Percentiles rank a stretch among this genome's conserved stretches.
These are phyloP conservation scores for Silene uniflora DNA, from an alignment of 148 eudicot genomes.

Conservation along the genomic window DNA sequence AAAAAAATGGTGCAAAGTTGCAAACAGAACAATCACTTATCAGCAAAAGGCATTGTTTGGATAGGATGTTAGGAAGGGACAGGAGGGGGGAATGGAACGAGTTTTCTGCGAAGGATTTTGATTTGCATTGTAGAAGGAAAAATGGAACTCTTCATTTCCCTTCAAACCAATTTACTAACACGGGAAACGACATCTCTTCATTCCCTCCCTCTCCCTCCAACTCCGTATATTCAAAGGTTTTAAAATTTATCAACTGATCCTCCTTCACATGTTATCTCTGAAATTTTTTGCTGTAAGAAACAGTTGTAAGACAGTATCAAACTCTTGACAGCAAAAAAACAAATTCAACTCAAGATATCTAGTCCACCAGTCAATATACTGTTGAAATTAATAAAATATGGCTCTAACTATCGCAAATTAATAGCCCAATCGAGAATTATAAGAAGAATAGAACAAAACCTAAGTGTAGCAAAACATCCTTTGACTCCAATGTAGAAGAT, in stretches of 20 bases:
- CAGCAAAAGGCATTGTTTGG: background rate
- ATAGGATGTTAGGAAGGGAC: too few species aligned
- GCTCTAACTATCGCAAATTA: background rate
- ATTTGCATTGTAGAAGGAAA: too few species aligned
- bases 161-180: too few species aligned
- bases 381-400: background rate
- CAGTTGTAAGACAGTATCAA: background rate
- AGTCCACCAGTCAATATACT: background rate
- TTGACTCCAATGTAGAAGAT: constrained; percentile 77
- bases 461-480: constrained; percentile 89
- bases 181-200: too few species aligned
- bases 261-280: background rate
- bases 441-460: constrained; percentile 44
- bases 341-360: constrained; percentile 4
- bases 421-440: background rate
- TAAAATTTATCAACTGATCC: background rate
- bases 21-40: background rate
- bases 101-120: too few species aligned
- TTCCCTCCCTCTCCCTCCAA: too few species aligned
- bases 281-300: background rate
- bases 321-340: constrained; percentile 10
- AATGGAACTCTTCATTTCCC: too few species aligned
- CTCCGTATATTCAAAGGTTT: too few species aligned
- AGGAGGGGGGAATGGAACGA: too few species aligned
- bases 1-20: background rate